A percentile compares a stretch with the other conserved stretches of the same genome.
These are phyloP conservation scores for Nitzschia sp. DNA, from an alignment of 108 stramenopile genomes.

Conservation along the genomic window DNA sequence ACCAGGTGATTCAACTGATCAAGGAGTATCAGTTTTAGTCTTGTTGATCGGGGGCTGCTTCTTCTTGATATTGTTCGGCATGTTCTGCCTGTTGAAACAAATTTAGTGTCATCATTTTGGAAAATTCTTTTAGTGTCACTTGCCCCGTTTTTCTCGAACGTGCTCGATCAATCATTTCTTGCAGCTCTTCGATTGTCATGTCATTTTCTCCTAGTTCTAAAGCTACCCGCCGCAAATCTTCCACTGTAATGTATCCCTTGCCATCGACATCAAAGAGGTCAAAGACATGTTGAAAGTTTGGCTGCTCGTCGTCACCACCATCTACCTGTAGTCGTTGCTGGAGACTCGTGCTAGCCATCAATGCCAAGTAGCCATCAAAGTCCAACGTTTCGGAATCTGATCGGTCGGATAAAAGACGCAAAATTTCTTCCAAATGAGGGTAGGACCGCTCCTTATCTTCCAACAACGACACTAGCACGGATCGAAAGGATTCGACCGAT, in stretches of 20 bases:
- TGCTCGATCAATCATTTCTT: conserved; percentile 99
- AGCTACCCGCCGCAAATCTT: conserved; percentile 95
- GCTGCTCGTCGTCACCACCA: conserved; percentile 12
- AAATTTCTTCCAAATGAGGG: conserved; percentile 24
- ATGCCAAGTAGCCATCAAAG: conserved; percentile 85
- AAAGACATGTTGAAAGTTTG: conserved; percentile 89
- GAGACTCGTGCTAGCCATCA: conserved; percentile 84
- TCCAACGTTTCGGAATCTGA: conserved; percentile 33
- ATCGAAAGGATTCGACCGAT: conserved; percentile 12
- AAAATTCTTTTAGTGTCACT: conserved; percentile 91
- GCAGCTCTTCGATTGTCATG: conserved; percentile 95
- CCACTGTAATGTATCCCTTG: conserved; percentile 92
- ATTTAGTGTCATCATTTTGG: conserved; percentile 88
- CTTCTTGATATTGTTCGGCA: neutral
- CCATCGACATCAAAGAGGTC: conserved; percentile 96
- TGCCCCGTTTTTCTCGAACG: conserved; percentile 83
- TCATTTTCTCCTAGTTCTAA: conserved; percentile 94
- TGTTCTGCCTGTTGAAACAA: conserved; percentile 38
- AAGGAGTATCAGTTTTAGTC: conserved; percentile 24
- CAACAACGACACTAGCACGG: conserved; percentile 18
- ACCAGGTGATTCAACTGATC: conserved; percentile 52
- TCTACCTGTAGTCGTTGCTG: conserved; percentile 57
- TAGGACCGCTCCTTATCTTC: neutral
- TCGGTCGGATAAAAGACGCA: conserved; percentile 13
- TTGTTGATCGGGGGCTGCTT: neutral